phyloP scores from a whole-genome alignment of 805 yeast species.

The Barnettozyma populi region DNA sequence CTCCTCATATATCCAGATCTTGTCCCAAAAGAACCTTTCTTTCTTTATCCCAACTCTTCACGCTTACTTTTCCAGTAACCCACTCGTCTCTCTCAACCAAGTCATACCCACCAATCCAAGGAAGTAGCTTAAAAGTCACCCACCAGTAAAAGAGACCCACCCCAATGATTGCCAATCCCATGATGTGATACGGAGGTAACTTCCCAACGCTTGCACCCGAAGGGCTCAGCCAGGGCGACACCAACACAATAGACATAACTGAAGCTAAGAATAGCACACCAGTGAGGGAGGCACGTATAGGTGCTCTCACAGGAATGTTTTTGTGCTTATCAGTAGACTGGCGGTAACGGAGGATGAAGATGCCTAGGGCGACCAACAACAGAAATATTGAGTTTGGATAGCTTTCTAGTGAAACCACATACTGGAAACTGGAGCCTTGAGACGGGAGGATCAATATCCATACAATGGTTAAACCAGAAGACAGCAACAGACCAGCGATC shows the following conservation, averaged over 20 bases:
- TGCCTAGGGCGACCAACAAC: slow-evolving; percentile 49
- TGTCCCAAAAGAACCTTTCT: background rate
- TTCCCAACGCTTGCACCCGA: slow-evolving; percentile 4
- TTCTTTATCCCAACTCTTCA: background rate
- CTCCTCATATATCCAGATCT: background rate
- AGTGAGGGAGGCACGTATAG: slow-evolving; percentile 43
- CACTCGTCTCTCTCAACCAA: slow-evolving; percentile 27
- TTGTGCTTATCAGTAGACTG: slow-evolving; percentile 16
- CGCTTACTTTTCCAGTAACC: background rate
- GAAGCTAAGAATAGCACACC: slow-evolving; percentile 44
- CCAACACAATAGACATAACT: slow-evolving; percentile 41
- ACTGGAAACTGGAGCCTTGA: slow-evolving; percentile 33
- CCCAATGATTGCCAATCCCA: slow-evolving; percentile 37
- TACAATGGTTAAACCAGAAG: slow-evolving; percentile 27
- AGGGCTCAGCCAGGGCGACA: slow-evolving; percentile 41
- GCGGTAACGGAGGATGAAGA: slow-evolving; percentile 46
- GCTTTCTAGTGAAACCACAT: slow-evolving; percentile 41
- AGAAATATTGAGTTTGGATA: slow-evolving; percentile 44
- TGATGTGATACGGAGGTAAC: slow-evolving; percentile 33
- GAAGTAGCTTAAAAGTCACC: slow-evolving; percentile 42
- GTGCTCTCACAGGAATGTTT: slow-evolving; percentile 39
- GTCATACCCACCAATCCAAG: slow-evolving; percentile 40
- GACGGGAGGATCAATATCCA: slow-evolving; percentile 33
- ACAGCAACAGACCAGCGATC: slow-evolving; percentile 38
- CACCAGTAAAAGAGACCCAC: slow-evolving; percentile 52